Base-by-base conservation (phyloP, 352 stramenopile species). In the Pythium grandisporangium region DNA sequence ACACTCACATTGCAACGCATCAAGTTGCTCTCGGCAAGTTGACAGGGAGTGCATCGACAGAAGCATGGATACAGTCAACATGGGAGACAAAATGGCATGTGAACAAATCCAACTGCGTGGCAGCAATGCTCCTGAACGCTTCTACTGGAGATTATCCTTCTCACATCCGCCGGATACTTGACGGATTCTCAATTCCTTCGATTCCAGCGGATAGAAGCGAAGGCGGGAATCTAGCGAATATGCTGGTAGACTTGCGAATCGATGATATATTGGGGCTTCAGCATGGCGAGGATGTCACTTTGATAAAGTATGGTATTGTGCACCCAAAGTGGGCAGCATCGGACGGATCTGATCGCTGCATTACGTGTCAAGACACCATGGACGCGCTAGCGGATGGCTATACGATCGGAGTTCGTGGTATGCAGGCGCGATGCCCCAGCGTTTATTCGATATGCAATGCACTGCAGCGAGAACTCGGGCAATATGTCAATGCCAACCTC, bases 401-500 rank as follows among this genome's bases (percentile, higher is more conserved):
- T 30, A 63, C 59, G 1, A 30, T 68, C 19, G 59, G 59, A 12
- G 45, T 68, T 34, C 55, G 59, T n/a, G 51, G 55, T 1, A 42
- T 68, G 6, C 59, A 68, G 16, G 55, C 59, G 17, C 43, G 59
- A 13, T 53, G 34, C 6, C 26, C 43, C 6, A 2, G 37, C 2
- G 47, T 65, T 2, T 50, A 49, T 11, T 2, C 30, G 0, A 29
- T 62, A 3, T 56, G 55, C 20, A 26, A 41, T 19, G 30, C 26
- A 14, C 41, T 68, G 2, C 55, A 68, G 20, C 6, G 11, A 21
- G 56, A 68, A 21, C 45, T 68, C 11, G 25, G 42, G n/a, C 59
- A 68, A 24, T 52, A 68, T 22, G 54, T 59, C 25, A 68, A 68
- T 35, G 55, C 58, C 1, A 68, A 65, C 30, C 45, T 68, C 4